phyloP scores from a whole-genome alignment of 192 early-diverging fungal species.

The Backusella luteola region DNA sequence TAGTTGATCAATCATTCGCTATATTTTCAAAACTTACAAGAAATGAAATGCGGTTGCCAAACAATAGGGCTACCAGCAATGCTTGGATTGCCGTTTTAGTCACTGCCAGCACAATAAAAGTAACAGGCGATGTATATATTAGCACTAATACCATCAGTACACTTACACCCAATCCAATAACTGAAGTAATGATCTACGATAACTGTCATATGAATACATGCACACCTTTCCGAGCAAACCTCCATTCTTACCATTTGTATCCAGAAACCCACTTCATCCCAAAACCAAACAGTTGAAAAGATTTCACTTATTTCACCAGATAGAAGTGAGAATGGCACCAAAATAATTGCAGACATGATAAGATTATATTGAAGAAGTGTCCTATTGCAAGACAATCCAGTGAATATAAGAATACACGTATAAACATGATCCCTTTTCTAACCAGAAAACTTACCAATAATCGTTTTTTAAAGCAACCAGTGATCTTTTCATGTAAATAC shows the following conservation, averaged over 20 bases:
- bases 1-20: not conserved
- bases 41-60: conserved; percentile 53
- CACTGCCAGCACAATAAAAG: conserved; percentile 57
- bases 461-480: conserved; percentile 7
- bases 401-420: not conserved
- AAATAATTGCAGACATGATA: conserved; percentile 45
- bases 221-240: not conserved
- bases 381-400: conserved; percentile 14
- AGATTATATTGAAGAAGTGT: conserved; percentile 60
- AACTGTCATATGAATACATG: not conserved
- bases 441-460: not conserved
- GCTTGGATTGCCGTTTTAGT: conserved; percentile 53
- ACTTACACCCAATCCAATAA: conserved; percentile 56
- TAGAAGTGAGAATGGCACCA: conserved; percentile 48
- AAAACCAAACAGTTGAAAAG: conserved; percentile 41
- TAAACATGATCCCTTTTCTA: not conserved
- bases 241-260: conserved; percentile 38
- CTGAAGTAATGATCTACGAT: conserved; percentile 39
- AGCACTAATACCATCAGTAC: conserved; percentile 57
- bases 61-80: conserved; percentile 48
- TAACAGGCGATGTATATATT: conserved; percentile 58
- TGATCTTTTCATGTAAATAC: conserved; percentile 61
- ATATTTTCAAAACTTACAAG: conserved; percentile 37
- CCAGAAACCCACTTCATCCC: conserved; percentile 49
- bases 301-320: conserved; percentile 56